These are phyloP conservation scores for Microstegium vimineum DNA, from an alignment of 176 grass and related monocot genomes.

Conservation along the genomic window DNA sequence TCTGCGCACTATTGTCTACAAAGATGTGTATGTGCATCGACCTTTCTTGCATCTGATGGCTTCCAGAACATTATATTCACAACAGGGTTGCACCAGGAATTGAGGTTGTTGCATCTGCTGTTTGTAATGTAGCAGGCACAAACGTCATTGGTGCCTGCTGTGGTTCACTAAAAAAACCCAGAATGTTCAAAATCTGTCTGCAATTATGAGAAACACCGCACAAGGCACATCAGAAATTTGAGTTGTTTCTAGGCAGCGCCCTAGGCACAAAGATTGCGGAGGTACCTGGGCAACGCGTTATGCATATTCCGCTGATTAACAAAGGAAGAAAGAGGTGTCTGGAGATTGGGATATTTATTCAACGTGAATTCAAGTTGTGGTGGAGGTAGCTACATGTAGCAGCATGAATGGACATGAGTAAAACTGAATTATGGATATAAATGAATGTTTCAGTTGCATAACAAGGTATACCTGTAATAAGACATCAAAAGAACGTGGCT, in stretches of 20 bases:
- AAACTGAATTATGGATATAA: conserved; percentile 4
- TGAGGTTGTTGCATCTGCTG: conserved; percentile 52
- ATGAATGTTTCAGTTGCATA: conserved; percentile 7
- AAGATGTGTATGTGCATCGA: neutral
- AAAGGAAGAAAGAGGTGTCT: conserved; percentile 62
- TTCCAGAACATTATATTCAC: conserved; percentile 39
- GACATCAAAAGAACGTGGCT: conserved; percentile 86
- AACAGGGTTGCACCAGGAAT: conserved; percentile 63
- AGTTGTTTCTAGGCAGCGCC: no score
- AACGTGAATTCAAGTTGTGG: conserved; percentile 65
- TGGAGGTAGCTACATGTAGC: conserved; percentile 62
- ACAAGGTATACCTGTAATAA: conserved; percentile 65
- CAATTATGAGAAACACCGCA: conserved; percentile 20
- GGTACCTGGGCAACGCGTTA: conserved; percentile 62
- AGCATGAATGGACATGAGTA: conserved; percentile 39
- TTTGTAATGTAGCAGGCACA: conserved; percentile 45
- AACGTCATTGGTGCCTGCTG: conserved; percentile 52
- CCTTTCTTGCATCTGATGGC: conserved; percentile 22
- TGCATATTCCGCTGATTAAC: conserved; percentile 68
- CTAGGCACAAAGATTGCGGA: neutral
- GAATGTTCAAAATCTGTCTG: conserved; percentile 70
- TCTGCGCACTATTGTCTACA: neutral
- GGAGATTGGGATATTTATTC: conserved; percentile 64
- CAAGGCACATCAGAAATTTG: conserved; percentile 5
- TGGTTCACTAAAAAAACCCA: conserved; percentile 72